Evolutionary conservation across 371 early-diverging fungal genomes (phyloP), one percentile per base, ranked within the genome.

Genomic region (Mucor mucedo): DNA sequence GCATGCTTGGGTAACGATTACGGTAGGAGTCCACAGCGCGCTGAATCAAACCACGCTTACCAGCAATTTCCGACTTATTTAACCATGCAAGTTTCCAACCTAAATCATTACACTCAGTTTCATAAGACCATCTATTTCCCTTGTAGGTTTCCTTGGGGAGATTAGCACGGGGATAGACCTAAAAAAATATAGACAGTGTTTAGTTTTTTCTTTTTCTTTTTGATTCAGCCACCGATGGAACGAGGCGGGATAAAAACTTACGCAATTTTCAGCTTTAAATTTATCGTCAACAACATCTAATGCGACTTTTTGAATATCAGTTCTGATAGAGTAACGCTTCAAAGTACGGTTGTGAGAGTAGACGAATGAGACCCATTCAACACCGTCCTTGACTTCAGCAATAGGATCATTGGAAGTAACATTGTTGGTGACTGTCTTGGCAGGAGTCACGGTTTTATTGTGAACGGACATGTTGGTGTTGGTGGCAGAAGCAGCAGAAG

Each of bases 41-140:
- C 75, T 98, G 98, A 52, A 98, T 85, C 47, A 97, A 81, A 11
- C 98, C 98, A 30, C 97, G 89, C 55, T 93, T 92, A 10, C 91
- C 96, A 38, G 90, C 86, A 48, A 96, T 86, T 54, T 92, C 83
- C 27, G 81, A 79, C n/a, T 84, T 87, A 74, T 98, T 98, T n/a
- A 95, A 76, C 71, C 88, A 94, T 16, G 93, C 88, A 65, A 98
- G 85, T 65, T 91, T 88, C 96, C 97, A 98, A 4, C 97, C 98
- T 11, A 97, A 78, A 40, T 72, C 79, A 68, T 98, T 98, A 71
- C 94, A 95, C 60, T 91, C 90, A 7, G 91, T 96, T 71, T 98
- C 98, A 72, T 97, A 98, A 41, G 85, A 79, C 95, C 95, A 98
- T 57, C 98, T 81, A 73, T 96, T 95, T 53, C 98, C 98, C 35